Evolutionary conservation across 108 stramenopile species (phyloP).

Genomic region (Seminavis robusta): DNA sequence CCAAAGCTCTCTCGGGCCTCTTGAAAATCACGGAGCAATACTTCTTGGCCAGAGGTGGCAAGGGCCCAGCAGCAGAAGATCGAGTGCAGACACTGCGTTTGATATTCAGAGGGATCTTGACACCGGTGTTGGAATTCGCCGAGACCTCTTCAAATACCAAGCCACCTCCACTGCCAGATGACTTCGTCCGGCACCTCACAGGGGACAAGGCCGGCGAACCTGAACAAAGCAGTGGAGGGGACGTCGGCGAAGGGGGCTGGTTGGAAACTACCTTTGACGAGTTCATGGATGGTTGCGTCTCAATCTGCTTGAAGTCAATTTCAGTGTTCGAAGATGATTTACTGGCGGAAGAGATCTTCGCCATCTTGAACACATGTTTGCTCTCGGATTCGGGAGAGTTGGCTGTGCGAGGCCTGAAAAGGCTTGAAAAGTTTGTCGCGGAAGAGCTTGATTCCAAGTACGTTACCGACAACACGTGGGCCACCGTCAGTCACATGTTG

Average conservation of each 20-base stretch:
- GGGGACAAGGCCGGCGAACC: constrained; percentile 15
- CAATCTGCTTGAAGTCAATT: constrained; percentile 61
- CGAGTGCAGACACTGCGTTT: constrained; percentile 77
- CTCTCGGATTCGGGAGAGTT: constrained; percentile 75
- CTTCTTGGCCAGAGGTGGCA: constrained; percentile 44
- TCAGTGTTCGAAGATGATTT: constrained; percentile 56
- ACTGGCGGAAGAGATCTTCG: constrained; percentile 75
- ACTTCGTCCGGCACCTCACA: constrained; percentile 53
- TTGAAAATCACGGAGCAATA: constrained; percentile 60
- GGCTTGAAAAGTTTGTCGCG: constrained; percentile 71
- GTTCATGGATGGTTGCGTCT: constrained; percentile 74
- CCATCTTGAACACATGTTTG: constrained; percentile 80
- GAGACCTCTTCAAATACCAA: constrained; percentile 24
- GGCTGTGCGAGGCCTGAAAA: constrained; percentile 64
- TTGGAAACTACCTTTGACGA: constrained; percentile 77
- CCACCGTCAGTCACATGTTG: constrained; percentile 83
- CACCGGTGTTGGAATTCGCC: constrained; percentile 81
- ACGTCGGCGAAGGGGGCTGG: constrained; percentile 33
- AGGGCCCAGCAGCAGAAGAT: constrained; percentile 28
- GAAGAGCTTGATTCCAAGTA: constrained; percentile 51
- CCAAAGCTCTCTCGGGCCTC: constrained; percentile 58
- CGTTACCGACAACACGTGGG: constrained; percentile 73
- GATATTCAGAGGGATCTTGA: constrained; percentile 75
- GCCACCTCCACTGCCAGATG: constrained; percentile 53
- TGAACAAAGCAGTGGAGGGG: constrained; percentile 1